Conservation (phyloP, 1,139 yeast genomes). For the Debaryomycetaceae sp. region DNA sequence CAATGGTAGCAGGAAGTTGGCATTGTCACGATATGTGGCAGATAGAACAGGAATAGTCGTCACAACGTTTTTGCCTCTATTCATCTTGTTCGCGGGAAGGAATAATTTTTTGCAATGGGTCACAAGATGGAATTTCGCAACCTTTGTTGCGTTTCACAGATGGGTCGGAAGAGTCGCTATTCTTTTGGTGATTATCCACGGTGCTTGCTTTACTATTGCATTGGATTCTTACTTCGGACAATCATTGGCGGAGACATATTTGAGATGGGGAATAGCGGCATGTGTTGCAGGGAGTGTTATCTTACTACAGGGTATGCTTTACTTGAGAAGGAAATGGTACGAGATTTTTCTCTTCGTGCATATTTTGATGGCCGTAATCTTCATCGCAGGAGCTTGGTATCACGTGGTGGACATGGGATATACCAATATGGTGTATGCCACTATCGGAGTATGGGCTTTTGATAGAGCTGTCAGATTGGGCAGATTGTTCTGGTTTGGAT, state of each 20-base stretch:
- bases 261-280: constrained; percentile 31
- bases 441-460: constrained; percentile 41
- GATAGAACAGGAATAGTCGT: constrained; percentile 34
- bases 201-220: constrained; percentile 34
- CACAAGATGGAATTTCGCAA: constrained; percentile 36
- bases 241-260: constrained; percentile 15
- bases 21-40: constrained; percentile 26
- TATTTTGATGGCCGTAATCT: constrained; percentile 38
- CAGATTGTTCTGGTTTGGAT: constrained; percentile 35
- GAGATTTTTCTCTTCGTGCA: constrained; percentile 42
- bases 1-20: constrained; percentile 12
- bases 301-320: constrained; percentile 34
- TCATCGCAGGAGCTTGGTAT: constrained; percentile 39
- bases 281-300: constrained; percentile 27
- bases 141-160: constrained; percentile 35
- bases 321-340: constrained; percentile 40
- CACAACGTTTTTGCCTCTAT: constrained; percentile 28
- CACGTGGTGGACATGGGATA: constrained; percentile 42
- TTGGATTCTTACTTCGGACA: constrained; percentile 8
- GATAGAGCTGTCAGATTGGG: constrained; percentile 39
- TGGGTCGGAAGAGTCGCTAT: constrained; percentile 36
- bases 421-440: constrained; percentile 36
- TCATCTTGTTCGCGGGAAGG: constrained; percentile 42
- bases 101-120: constrained; percentile 41
- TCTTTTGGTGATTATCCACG: constrained; percentile 28